Conservation (phyloP, 345 rosid species). For the Excoecaria agallocha region DNA sequence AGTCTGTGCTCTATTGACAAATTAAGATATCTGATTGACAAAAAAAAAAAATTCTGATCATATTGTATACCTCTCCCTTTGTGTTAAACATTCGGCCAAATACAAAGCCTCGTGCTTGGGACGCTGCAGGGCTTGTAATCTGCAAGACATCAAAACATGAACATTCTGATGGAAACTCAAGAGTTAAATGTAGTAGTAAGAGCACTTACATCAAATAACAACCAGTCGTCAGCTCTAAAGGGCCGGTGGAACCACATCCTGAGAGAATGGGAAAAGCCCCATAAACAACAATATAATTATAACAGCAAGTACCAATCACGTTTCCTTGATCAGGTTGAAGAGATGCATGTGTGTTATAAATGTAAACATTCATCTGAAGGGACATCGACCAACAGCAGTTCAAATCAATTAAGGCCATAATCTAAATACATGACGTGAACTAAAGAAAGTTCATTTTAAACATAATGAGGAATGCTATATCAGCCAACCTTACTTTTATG, state of each 20-base stretch:
- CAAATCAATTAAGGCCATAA: neutral
- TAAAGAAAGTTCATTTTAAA: neutral
- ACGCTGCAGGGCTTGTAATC: slow-evolving; percentile 66
- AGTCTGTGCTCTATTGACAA: too few species aligned
- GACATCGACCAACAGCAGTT: neutral
- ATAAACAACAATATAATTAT: neutral
- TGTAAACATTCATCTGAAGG: neutral
- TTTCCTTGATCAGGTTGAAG: neutral
- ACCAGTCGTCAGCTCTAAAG: slow-evolving; percentile 90
- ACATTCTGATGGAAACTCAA: neutral
- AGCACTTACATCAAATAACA: slow-evolving; percentile 66
- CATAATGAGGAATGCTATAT: neutral
- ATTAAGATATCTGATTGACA: too few species aligned
- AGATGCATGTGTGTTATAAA: neutral
- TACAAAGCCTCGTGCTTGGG: slow-evolving; percentile 69
- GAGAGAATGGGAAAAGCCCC: neutral
- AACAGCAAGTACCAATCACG: neutral
- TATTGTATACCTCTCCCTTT: slow-evolving; percentile 66
- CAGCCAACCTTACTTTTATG: neutral
- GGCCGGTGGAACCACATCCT: slow-evolving; percentile 96
- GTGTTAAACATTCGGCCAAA: slow-evolving; percentile 67
- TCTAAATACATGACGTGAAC: neutral
- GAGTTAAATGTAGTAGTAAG: neutral
- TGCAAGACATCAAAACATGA: slow-evolving; percentile 21
- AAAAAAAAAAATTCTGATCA: too few species aligned